Conservation (phyloP, 2,329 filamentous ascomycete species). For the Pestalotiopsis sp. region DNA sequence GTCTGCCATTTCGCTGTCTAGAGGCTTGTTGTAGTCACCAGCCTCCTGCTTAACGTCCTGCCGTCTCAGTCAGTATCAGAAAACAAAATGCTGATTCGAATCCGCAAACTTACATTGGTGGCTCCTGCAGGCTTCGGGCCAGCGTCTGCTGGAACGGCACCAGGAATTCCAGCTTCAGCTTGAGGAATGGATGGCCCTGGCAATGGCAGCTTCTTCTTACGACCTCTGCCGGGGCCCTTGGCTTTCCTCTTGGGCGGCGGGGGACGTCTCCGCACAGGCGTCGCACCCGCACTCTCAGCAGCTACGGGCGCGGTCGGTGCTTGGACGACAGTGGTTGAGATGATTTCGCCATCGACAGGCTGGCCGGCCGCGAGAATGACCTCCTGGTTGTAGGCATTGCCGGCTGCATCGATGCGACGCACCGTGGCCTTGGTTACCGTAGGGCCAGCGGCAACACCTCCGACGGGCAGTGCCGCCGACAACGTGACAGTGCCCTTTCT, state of each 20-base stretch:
- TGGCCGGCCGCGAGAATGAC: slow-evolving; percentile 81
- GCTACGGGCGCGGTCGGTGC: slow-evolving; percentile 57
- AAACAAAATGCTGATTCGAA: not conserved
- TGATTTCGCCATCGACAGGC: slow-evolving; percentile 78
- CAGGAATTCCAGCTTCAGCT: slow-evolving; percentile 35
- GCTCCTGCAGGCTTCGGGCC: slow-evolving; percentile 39
- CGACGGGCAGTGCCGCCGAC: slow-evolving; percentile 52
- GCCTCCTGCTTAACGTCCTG: slow-evolving; percentile 44
- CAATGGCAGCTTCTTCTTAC: slow-evolving; percentile 68
- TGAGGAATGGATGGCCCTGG: slow-evolving; percentile 36
- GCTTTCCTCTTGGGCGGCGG: slow-evolving; percentile 80
- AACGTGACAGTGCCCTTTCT: slow-evolving; percentile 63
- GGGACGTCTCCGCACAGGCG: slow-evolving; percentile 61
- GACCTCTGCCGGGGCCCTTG: slow-evolving; percentile 77
- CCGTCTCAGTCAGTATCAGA: slow-evolving; percentile 14
- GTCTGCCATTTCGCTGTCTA: slow-evolving; percentile 58
- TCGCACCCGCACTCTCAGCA: slow-evolving; percentile 52
- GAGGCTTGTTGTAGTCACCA: slow-evolving; percentile 46
- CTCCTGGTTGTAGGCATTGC: slow-evolving; percentile 83
- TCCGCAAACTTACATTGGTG: slow-evolving; percentile 38
- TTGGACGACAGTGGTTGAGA: slow-evolving; percentile 59
- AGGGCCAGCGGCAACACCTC: slow-evolving; percentile 45
- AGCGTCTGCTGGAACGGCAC: slow-evolving; percentile 40
- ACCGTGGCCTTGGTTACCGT: slow-evolving; percentile 80
- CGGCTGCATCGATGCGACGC: slow-evolving; percentile 74